Evolutionary conservation across 1,284 basidiomycete species (phyloP).

Genomic region (Gomphus bonarii): DNA sequence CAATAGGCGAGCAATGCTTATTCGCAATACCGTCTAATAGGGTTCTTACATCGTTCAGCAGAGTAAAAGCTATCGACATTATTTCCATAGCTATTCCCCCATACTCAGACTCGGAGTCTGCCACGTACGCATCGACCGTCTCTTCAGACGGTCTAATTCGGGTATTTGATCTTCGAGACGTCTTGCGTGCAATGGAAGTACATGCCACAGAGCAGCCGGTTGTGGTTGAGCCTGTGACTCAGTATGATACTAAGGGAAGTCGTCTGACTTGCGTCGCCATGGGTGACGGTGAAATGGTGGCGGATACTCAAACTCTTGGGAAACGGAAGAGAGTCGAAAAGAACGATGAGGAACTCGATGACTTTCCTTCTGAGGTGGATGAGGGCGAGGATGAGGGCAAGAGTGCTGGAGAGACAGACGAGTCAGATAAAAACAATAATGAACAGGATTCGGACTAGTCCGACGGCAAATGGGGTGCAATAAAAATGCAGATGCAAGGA

Average conservation of each 20-base stretch:
- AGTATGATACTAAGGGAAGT: constrained; percentile 78
- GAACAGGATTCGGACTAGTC: constrained; percentile 2
- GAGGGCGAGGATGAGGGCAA: constrained; percentile 17
- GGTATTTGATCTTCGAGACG: constrained; percentile 58
- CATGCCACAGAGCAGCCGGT: constrained; percentile 17
- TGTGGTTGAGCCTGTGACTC: constrained; percentile 45
- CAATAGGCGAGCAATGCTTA: constrained; percentile 47
- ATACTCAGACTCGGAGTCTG: constrained; percentile 27
- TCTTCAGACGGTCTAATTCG: constrained; percentile 82
- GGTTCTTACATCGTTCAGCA: constrained; percentile 18
- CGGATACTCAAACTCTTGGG: constrained; percentile 15
- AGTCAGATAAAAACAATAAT: constrained; percentile 12
- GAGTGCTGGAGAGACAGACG: constrained; percentile 19
- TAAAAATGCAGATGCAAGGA: constrained; percentile 1
- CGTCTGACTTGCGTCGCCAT: constrained; percentile 73
- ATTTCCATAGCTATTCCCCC: constrained; percentile 45
- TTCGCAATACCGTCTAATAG: not conserved
- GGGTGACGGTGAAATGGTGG: constrained; percentile 42
- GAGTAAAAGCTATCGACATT: constrained; percentile 64
- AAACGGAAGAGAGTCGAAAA: constrained; percentile 31
- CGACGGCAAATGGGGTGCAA: not conserved
- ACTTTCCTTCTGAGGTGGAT: constrained; percentile 15
- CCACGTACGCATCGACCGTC: constrained; percentile 59
- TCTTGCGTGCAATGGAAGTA: constrained; percentile 23
- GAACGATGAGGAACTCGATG: constrained; percentile 19